A percentile compares a stretch with the other conserved stretches of the same genome.
These are phyloP conservation scores for Solanum lignicaule DNA, from an alignment of 257 asterid species.

Conservation along the genomic window DNA sequence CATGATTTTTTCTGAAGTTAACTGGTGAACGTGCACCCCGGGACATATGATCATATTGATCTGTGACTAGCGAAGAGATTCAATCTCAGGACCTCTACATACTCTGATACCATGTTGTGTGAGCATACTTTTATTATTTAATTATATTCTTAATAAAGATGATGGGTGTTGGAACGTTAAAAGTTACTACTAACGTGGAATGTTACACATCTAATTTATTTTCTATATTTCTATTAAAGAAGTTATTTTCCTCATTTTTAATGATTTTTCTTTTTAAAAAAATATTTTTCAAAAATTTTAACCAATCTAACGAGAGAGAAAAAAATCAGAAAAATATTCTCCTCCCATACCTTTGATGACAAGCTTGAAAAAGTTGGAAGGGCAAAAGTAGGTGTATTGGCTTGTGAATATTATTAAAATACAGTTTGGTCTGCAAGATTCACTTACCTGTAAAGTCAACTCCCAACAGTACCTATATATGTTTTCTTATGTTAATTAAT, in stretches of 20 bases:
- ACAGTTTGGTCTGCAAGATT: slow-evolving; percentile 9
- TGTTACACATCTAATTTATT: background rate
- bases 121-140: no score
- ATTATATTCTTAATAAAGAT: background rate
- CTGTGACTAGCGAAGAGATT: background rate
- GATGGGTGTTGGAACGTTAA: background rate
- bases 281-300: background rate
- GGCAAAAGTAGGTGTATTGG: background rate
- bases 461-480: slow-evolving; percentile 35
- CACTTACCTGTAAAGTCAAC: slow-evolving; percentile 66
- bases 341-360: background rate
- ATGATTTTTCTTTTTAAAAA: no score
- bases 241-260: background rate
- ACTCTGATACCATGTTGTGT: background rate
- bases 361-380: background rate
- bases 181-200: background rate
- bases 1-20: background rate
- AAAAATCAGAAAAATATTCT: no score
- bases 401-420: slow-evolving; percentile 6
- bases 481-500: slow-evolving; percentile 27
- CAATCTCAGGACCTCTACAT: background rate
- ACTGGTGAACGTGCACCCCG: background rate
- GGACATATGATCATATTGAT: background rate
- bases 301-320: background rate
- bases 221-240: background rate